Evolutionary conservation across 495 filamentous ascomycete genomes (phyloP).

Genomic region (Aspergillus steynii): DNA sequence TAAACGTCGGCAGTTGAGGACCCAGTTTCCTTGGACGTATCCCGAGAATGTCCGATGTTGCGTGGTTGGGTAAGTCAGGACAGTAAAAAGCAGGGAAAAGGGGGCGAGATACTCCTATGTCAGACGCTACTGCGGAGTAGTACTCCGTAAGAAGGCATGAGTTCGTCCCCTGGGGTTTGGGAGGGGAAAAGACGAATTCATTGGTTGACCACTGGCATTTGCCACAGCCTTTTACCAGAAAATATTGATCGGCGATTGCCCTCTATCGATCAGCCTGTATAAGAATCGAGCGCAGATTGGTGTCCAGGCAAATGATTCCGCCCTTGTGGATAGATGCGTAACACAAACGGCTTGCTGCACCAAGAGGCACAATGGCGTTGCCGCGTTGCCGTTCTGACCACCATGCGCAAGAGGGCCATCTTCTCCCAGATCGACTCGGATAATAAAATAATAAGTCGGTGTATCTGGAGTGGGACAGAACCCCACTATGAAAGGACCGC

Average conservation of each 20-base stretch:
- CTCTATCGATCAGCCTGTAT: background rate
- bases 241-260: background rate
- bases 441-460: background rate
- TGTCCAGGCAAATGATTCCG: background rate
- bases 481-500: background rate
- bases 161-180: background rate
- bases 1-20: slow-evolving; percentile 8
- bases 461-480: background rate
- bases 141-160: background rate
- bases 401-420: background rate
- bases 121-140: background rate
- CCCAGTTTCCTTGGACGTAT: slow-evolving; percentile 1
- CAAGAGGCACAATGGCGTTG: background rate
- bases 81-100: background rate
- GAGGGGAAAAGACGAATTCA: background rate
- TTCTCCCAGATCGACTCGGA: background rate
- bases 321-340: background rate
- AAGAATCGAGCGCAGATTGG: background rate
- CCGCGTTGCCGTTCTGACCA: background rate
- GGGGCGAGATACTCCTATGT: background rate
- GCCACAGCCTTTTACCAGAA: background rate
- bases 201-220: background rate
- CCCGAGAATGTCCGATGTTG: background rate
- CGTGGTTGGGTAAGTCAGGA: background rate
- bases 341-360: background rate